These are phyloP conservation scores for Pyrenophora teres DNA, from an alignment of 2,329 filamentous ascomycete species.

Conservation along the genomic window DNA sequence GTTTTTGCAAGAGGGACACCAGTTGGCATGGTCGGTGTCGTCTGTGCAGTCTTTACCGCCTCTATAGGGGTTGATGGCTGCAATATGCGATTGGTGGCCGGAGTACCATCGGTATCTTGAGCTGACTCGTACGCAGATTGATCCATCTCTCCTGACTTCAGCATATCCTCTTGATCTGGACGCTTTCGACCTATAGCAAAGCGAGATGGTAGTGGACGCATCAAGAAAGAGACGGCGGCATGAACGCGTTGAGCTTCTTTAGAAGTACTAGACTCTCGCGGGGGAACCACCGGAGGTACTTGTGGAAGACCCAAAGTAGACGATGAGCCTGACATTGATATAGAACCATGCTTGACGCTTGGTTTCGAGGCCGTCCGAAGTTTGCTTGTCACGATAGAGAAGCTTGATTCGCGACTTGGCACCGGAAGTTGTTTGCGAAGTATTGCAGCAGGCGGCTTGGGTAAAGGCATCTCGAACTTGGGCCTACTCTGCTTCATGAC, in stretches of 20 bases:
- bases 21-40: constrained; percentile 15
- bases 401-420: constrained; percentile 25
- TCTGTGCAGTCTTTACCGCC: constrained; percentile 16
- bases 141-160: constrained; percentile 5
- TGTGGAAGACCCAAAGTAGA: constrained; percentile 25
- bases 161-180: constrained; percentile 10
- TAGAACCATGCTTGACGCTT: constrained; percentile 26
- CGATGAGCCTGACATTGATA: constrained; percentile 30
- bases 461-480: constrained; percentile 18
- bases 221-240: constrained; percentile 33
- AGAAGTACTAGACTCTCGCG: constrained; percentile 39
- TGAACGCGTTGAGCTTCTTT: constrained; percentile 39
- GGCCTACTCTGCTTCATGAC: constrained; percentile 11
- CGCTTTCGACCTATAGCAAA: constrained; percentile 21
- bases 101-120: constrained; percentile 3
- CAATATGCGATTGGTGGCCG: neutral
- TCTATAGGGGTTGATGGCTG: constrained; percentile 8
- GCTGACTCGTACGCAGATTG: constrained; percentile 2
- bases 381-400: constrained; percentile 20
- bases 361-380: constrained; percentile 27
- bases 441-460: constrained; percentile 18
- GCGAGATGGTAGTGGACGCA: constrained; percentile 25
- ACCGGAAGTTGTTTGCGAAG: constrained; percentile 21
- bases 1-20: constrained; percentile 9
- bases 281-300: constrained; percentile 32